Base-by-base conservation (phyloP, 2,329 filamentous ascomycete genomes). In the Verticillium nonalfalfae region DNA sequence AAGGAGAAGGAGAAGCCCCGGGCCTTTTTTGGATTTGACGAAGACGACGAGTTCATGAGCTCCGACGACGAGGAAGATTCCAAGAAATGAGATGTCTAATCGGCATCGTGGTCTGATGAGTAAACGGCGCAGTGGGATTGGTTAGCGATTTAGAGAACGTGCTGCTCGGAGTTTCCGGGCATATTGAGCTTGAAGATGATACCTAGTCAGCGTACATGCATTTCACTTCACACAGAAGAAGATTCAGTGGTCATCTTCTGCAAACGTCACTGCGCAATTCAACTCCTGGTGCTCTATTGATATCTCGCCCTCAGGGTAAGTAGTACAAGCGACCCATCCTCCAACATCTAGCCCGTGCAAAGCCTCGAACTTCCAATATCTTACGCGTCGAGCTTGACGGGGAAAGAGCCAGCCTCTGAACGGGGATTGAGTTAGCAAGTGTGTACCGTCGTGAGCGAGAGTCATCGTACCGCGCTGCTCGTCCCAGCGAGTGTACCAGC, bases 401-500 rank as follows among this genome's bases (percentile, higher is more conserved):
- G 87, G 79, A 90, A 90, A 73, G 82, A 89, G 72, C 87, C 87
- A 69, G 82, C 81, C 76, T 87, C 87, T 89, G 73, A 65, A 60
- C n/a, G 58, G 63, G 33, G 60, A 57, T 26, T 26, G 26, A 18
- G 36, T 66, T 39, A 66, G 62, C 45, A 61, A 39, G 45, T 35
- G 55, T 57, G 50, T 58, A 6, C 15, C n/a, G 31, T 31, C 38
- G 40, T 34, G 15, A 59, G 35, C n/a, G 38, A 55, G 59, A 39
- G 40, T 45, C 50, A 26, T 38, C 90, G 75, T 83, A 96, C 92
- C 91, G 80, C 95, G 90, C 85, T 98, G 95, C 74, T 95, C 91
- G 75, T 99, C 94, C 95, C 95, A 99, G 81, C 95, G 87, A 79
- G 89, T 81, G 75, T 90, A 90, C 95, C 95, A 99, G 74, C 87